Conservation (phyloP, 768 basidiomycete species). For the Boletus subcaerulescens region DNA sequence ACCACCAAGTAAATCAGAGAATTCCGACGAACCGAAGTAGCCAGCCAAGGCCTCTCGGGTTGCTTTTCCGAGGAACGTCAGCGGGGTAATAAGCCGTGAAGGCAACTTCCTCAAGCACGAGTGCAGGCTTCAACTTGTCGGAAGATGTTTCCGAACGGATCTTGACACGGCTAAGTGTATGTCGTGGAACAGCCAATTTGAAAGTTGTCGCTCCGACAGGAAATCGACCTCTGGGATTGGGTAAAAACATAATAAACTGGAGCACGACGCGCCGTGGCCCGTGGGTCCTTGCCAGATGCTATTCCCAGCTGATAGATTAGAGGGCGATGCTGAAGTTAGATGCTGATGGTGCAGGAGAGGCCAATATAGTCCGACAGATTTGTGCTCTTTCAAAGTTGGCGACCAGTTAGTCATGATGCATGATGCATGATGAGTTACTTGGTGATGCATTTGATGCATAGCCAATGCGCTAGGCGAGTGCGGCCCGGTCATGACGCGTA, state of each 20-base stretch:
- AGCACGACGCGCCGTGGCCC: not conserved
- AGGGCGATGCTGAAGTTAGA: no score
- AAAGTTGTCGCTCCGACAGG: conserved; percentile 62
- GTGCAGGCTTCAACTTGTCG: conserved; percentile 35
- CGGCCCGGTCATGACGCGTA: no score
- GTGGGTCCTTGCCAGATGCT: not conserved
- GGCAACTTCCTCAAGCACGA: conserved; percentile 57
- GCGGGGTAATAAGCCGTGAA: conserved; percentile 70
- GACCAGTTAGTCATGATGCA: no score
- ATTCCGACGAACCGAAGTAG: conserved; percentile 45
- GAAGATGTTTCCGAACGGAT: conserved; percentile 26
- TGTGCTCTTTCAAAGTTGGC: no score
- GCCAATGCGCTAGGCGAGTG: no score
- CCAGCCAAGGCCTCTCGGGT: conserved; percentile 51
- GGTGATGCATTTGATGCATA: no score
- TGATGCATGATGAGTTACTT: no score
- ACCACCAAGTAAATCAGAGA: not conserved
- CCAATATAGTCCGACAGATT: no score
- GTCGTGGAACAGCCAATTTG: conserved; percentile 41
- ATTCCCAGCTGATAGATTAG: no score
- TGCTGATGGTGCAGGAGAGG: no score
- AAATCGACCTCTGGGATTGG: conserved; percentile 43
- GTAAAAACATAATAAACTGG: conserved; percentile 36
- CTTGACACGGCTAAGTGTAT: conserved; percentile 41
- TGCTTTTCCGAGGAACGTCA: conserved; percentile 27